These are phyloP conservation scores for Clathrus columnatus DNA, from an alignment of 768 basidiomycete genomes.

Conservation along the genomic window DNA sequence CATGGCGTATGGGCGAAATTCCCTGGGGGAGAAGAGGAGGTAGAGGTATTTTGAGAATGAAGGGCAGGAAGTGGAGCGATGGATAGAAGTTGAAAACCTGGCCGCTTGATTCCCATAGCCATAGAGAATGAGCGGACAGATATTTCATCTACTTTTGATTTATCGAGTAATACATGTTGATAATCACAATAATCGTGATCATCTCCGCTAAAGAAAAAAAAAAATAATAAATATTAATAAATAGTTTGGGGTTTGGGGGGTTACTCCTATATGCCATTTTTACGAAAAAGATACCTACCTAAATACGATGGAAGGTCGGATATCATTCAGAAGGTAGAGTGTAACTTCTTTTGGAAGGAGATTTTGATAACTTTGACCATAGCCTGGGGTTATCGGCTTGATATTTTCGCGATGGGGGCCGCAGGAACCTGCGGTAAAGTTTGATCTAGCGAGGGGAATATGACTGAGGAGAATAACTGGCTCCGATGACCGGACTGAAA, in stretches of 20 bases:
- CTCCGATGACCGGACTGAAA: conserved; percentile 25
- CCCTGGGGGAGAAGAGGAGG: conserved; percentile 10
- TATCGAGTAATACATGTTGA: conserved; percentile 32
- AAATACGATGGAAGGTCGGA: conserved; percentile 64
- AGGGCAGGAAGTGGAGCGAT: conserved; percentile 40
- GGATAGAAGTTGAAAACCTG: conserved; percentile 87
- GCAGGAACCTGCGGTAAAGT: conserved; percentile 44
- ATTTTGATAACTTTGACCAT: conserved; percentile 80
- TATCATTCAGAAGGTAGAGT: conserved; percentile 50
- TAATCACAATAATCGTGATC: conserved; percentile 95
- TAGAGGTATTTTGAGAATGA: background rate
- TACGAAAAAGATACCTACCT: conserved; percentile 38
- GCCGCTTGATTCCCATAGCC: conserved; percentile 75
- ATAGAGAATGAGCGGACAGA: conserved; percentile 87
- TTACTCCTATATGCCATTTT: background rate
- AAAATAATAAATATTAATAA: background rate
- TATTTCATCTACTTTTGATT: conserved; percentile 51
- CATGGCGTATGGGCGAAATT: conserved; percentile 61
- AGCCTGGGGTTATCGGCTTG: conserved; percentile 62
- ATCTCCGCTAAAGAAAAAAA: conserved; percentile 57
- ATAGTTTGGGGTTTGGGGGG: background rate
- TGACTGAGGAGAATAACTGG: conserved; percentile 74
- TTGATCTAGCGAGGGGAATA: conserved; percentile 74
- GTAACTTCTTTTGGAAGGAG: conserved; percentile 58
- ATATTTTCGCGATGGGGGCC: conserved; percentile 65